These are phyloP conservation scores for Sugiyamaella boreocaroliniensis DNA, from an alignment of 805 yeast genomes.

Conservation along the genomic window DNA sequence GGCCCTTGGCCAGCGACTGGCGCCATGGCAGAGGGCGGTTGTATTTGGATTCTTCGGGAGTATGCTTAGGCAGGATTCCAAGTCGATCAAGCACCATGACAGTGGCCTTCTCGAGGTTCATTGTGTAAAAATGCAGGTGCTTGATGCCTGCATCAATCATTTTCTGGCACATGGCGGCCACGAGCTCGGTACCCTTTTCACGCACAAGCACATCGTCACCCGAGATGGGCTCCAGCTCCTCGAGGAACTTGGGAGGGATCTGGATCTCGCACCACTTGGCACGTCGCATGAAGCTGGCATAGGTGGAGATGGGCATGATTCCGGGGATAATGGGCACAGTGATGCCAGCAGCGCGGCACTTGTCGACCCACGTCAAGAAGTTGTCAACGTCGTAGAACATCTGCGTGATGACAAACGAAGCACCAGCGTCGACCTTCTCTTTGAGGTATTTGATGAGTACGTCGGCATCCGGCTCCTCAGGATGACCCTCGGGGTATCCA, in stretches of 20 bases:
- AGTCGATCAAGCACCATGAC: slow-evolving; percentile 78
- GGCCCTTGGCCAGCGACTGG: slow-evolving; percentile 72
- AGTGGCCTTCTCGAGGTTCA: slow-evolving; percentile 92
- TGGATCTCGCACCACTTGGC: slow-evolving; percentile 89
- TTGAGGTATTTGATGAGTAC: slow-evolving; percentile 57
- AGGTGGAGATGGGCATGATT: slow-evolving; percentile 97
- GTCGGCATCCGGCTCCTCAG: slow-evolving; percentile 64
- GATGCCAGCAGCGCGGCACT: slow-evolving; percentile 65
- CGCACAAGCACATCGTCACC: slow-evolving; percentile 88
- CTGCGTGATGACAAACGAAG: slow-evolving; percentile 88
- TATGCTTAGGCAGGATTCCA: slow-evolving; percentile 41
- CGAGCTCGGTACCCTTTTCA: slow-evolving; percentile 73
- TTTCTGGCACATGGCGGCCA: slow-evolving; percentile 74
- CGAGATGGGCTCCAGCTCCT: slow-evolving; percentile 68
- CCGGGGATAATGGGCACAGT: slow-evolving; percentile 91
- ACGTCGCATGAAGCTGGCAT: slow-evolving; percentile 85
- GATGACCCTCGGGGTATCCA: slow-evolving; percentile 96
- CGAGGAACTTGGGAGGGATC: slow-evolving; percentile 68
- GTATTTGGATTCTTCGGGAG: slow-evolving; percentile 18
- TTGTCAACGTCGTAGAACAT: slow-evolving; percentile 92
- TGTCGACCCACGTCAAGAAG: slow-evolving; percentile 74
- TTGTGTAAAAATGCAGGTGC: slow-evolving; percentile 93
- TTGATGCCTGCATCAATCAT: slow-evolving; percentile 62
- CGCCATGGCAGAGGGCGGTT: slow-evolving; percentile 70
- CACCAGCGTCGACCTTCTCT: slow-evolving; percentile 91